Evolutionary conservation across 2,329 filamentous ascomycete species (phyloP).

Genomic region (Sclerotinia subarctica): DNA sequence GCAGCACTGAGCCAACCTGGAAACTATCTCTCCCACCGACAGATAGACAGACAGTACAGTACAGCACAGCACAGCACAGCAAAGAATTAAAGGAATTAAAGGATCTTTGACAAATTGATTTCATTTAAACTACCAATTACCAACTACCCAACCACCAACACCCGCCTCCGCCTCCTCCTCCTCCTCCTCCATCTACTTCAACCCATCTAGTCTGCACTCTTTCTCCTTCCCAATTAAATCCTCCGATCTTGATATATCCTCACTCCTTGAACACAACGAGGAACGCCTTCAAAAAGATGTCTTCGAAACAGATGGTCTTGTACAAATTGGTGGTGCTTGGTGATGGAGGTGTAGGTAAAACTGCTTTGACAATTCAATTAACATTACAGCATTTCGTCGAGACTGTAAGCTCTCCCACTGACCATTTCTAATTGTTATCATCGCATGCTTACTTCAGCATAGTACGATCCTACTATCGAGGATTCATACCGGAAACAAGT

Average conservation of each 20-base stretch:
- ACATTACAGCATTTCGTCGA: constrained; percentile 98
- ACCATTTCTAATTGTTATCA: not conserved
- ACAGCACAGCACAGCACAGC: constrained; percentile 13
- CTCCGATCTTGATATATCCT: not conserved
- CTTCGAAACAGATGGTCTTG: constrained; percentile 68
- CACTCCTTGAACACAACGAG: constrained; percentile 15
- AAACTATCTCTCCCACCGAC: constrained; percentile 24
- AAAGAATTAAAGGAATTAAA: constrained; percentile 21
- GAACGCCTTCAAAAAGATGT: not conserved
- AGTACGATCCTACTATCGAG: constrained; percentile 82
- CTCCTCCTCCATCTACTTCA: not conserved
- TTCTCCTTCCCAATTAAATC: not conserved
- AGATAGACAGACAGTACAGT: constrained; percentile 16
- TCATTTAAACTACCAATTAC: not conserved
- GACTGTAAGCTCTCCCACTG: constrained; percentile 55
- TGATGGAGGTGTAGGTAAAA: constrained; percentile 92
- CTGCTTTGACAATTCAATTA: constrained; percentile 90
- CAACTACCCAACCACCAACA: constrained; percentile 10
- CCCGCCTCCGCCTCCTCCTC: not conserved
- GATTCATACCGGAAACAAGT: constrained; percentile 86
- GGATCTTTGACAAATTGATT: constrained; percentile 24
- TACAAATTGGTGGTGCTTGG: constrained; percentile 96
- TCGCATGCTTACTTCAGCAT: constrained; percentile 27
- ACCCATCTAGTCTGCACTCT: constrained; percentile 2
- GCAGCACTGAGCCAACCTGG: constrained; percentile 21